phyloP scores from a whole-genome alignment of 2,329 filamentous ascomycete species.

The Cytospora leucostoma region DNA sequence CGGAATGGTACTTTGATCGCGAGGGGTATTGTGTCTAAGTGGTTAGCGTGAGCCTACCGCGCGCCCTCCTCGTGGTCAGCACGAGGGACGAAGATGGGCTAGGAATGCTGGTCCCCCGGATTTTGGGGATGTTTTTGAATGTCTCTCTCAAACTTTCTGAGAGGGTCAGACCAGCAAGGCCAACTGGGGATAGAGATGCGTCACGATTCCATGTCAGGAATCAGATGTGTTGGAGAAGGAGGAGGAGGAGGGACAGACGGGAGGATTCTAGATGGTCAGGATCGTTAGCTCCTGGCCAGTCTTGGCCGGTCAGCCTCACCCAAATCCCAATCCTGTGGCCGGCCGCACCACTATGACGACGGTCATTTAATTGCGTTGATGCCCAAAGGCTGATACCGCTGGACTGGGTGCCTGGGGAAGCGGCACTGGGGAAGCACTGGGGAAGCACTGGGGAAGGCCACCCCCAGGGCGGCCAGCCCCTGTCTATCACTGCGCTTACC shows the following conservation, averaged over 20 bases:
- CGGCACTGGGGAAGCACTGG: too few relatives aligned
- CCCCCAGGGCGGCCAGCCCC: not conserved
- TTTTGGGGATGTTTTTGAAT: not conserved
- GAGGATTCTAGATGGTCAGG: not conserved
- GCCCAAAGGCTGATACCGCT: slow-evolving; percentile 25
- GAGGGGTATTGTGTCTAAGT: slow-evolving; percentile 10
- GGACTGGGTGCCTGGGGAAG: slow-evolving; percentile 13
- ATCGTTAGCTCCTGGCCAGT: slow-evolving; percentile 12
- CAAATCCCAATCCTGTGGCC: not conserved
- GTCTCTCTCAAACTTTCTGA: not conserved
- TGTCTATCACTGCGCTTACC: not conserved
- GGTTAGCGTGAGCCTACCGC: not conserved
- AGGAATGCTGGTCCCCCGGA: slow-evolving; percentile 9
- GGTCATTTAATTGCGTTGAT: slow-evolving; percentile 23
- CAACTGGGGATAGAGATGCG: too few relatives aligned
- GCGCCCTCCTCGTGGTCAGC: slow-evolving; percentile 23
- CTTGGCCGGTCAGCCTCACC: slow-evolving; percentile 23
- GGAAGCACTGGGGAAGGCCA: too few relatives aligned
- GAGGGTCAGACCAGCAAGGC: too few relatives aligned
- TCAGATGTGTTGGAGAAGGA: too few relatives aligned
- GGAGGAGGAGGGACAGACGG: not conserved
- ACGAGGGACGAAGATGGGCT: slow-evolving; percentile 10
- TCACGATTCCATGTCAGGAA: too few relatives aligned
- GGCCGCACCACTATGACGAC: slow-evolving; percentile 17
- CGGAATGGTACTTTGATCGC: slow-evolving; percentile 24